Conservation (phyloP, 1,139 yeast genomes). For the Nakaseomyces bracarensis region DNA sequence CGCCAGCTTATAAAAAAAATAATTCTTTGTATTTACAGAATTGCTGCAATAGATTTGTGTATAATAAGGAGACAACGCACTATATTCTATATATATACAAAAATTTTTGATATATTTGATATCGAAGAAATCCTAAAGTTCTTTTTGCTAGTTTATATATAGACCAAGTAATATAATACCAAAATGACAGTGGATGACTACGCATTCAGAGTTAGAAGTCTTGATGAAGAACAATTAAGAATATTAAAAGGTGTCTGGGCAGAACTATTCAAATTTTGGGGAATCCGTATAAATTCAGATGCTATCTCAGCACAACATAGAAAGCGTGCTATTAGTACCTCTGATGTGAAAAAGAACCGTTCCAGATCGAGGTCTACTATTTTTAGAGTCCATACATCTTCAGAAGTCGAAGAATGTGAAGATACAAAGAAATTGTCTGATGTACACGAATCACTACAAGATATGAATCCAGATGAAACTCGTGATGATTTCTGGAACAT, state of each 20-base stretch:
- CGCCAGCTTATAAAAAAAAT: no score
- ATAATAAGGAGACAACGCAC: no score
- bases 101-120: no score
- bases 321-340: background rate
- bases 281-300: conserved; percentile 42
- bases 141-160: no score
- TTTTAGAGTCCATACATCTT: background rate
- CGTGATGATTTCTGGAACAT: conserved; percentile 40
- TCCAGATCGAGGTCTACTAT: conserved; percentile 47
- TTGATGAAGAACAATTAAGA: conserved; percentile 7
- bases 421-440: background rate
- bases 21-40: no score
- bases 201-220: background rate
- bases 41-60: no score
- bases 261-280: conserved; percentile 50
- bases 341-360: background rate
- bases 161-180: conserved; percentile 9
- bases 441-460: conserved; percentile 34
- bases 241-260: conserved; percentile 69
- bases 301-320: conserved; percentile 11
- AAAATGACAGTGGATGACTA: conserved; percentile 1
- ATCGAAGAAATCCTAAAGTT: no score
- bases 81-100: no score
- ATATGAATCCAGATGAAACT: conserved; percentile 38
- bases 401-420: conserved; percentile 8